Evolutionary conservation across 169 alveolate genomes (phyloP).

Genomic region (Plasmodium chabaudi): DNA sequence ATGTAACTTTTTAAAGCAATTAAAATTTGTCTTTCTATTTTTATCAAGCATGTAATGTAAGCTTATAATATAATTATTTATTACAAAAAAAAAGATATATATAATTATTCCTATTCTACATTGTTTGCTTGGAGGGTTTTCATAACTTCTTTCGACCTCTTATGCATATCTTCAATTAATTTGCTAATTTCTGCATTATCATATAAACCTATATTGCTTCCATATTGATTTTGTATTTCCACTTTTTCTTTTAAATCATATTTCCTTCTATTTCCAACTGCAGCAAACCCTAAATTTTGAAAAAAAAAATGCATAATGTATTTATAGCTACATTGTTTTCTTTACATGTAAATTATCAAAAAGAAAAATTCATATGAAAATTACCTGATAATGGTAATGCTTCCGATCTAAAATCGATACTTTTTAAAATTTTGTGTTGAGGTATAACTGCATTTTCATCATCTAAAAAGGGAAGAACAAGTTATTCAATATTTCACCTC

Average conservation of each 20-base stretch:
- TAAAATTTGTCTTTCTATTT: too few relatives aligned
- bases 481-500: neutral
- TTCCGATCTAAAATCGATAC: conserved; percentile 84
- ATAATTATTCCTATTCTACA: neutral
- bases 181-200: conserved; percentile 66
- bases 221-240: conserved; percentile 59
- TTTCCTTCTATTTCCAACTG: conserved; percentile 80
- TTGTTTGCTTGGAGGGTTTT: conserved; percentile 77
- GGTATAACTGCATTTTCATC: conserved; percentile 75
- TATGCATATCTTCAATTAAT: conserved; percentile 76
- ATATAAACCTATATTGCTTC: conserved; percentile 39
- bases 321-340: neutral
- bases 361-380: neutral
- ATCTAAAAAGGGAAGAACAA: conserved; percentile 7
- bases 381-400: conserved; percentile 86
- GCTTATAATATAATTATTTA: too few relatives aligned
- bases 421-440: conserved; percentile 75
- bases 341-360: neutral
- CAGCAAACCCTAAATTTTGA: conserved; percentile 80
- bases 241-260: conserved; percentile 77
- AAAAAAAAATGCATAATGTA: neutral
- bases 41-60: too few relatives aligned
- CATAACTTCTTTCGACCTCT: conserved; percentile 77
- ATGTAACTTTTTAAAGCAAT: too few relatives aligned
- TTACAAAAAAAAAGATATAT: too few relatives aligned